Evolutionary conservation across 2,329 filamentous ascomycete species (phyloP), one percentile per base, ranked within the genome.

Genomic region (Westerdykella aurantiaca): DNA sequence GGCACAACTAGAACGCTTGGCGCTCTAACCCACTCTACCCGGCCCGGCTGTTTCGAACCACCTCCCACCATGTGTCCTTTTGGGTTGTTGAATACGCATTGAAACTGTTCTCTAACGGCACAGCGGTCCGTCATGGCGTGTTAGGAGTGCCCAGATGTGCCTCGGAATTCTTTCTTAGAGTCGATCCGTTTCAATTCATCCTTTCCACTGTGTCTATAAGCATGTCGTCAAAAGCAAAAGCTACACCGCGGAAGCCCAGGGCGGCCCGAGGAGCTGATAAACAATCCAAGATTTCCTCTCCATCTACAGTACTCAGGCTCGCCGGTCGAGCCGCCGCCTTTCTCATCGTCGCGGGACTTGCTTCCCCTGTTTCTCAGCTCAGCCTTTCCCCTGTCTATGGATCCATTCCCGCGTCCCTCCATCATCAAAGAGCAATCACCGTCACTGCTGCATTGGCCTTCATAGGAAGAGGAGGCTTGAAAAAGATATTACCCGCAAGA

Each of bases 351-450:
- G 75, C 79, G 9, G 86, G 82, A 37, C 62, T 83, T 34, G 81
- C 78, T 47, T 83, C 85, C 38, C 81, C 82, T 49, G 78, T 85
- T 45, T 91, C 86, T 1, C 81, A 88, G 61, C 74, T 89, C 49
- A 83, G 80, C 33, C 74, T 97, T 29, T 86, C 88, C 16, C 93
- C 93, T 2, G 85, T 94, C 10, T 97, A 94, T 67, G 93, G 93
- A 41, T 82, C 83, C 13, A 86, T 95, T 31, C 86, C 91, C 1
- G 75, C 88, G 1, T 77, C 80, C 1, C 73, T 84, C 52, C 85
- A 83, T 65, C 91, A 96, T 64, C 70, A 75, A 41, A 78, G 62
- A 79, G 60, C 76, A 82, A 47, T 88, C 49, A 81, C 81, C 55
- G 71, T 78, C 3, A 82, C 80, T 22, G 80, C 82, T 48, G 83